These are phyloP conservation scores for Mucor piriformis DNA, from an alignment of 371 early-diverging fungal species.

Conservation along the genomic window DNA sequence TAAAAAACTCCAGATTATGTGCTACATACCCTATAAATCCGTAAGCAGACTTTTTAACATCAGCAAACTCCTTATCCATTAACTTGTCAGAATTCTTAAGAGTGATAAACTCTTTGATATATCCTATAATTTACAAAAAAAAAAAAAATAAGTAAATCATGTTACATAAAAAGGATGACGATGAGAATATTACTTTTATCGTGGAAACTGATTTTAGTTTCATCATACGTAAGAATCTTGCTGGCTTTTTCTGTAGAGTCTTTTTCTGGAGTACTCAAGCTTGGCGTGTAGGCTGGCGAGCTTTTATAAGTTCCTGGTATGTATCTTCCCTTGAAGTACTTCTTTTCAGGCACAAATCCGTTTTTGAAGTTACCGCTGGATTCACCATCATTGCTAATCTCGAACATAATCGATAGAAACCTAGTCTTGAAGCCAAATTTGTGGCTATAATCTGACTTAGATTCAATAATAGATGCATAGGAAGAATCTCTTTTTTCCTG, in stretches of 20 bases:
- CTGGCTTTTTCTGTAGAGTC: not conserved
- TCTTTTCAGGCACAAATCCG: not conserved
- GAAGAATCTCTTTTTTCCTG: too few species aligned
- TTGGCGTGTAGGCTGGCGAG: not conserved
- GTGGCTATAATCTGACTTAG: too few species aligned
- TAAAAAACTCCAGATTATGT: not conserved
- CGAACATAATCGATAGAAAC: too few species aligned
- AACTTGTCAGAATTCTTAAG: not conserved
- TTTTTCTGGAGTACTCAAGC: not conserved
- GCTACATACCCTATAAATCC: slow-evolving; percentile 11
- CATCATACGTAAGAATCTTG: not conserved
- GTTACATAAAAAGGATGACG: too few species aligned
- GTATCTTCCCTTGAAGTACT: not conserved
- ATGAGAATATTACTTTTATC: slow-evolving; percentile 1
- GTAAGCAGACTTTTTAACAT: not conserved
- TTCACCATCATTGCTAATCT: too few species aligned
- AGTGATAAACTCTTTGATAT: slow-evolving; percentile 6
- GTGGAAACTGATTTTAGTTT: not conserved
- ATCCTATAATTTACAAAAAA: not conserved
- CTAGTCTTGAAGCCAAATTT: too few species aligned
- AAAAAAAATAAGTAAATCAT: not conserved
- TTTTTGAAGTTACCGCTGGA: too few species aligned
- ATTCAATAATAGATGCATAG: too few species aligned
- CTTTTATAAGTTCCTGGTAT: not conserved
- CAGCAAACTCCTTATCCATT: not conserved